These are phyloP conservation scores for Aurinia saxatilis DNA, from an alignment of 345 rosid species.

Conservation along the genomic window DNA sequence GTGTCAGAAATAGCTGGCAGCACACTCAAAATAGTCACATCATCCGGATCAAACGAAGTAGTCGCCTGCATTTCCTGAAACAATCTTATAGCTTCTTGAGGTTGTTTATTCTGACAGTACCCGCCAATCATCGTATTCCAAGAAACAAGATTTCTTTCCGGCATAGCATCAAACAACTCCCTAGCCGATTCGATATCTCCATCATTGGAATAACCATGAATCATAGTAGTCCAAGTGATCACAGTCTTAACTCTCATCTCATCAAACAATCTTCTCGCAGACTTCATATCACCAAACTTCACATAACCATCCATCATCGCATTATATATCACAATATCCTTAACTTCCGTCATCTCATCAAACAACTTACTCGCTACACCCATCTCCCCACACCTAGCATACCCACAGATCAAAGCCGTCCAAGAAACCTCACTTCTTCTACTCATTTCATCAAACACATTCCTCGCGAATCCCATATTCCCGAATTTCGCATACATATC, in stretches of 20 bases:
- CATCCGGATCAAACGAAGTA: constrained; percentile 49
- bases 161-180: constrained; percentile 60
- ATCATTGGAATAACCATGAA: constrained; percentile 51
- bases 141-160: constrained; percentile 52
- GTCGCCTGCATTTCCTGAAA: constrained; percentile 58
- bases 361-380: constrained; percentile 42
- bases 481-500: constrained; percentile 67
- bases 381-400: constrained; percentile 44
- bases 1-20: constrained; percentile 72
- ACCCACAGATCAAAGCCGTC: constrained; percentile 70
- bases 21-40: constrained; percentile 54
- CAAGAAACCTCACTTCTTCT: constrained; percentile 57
- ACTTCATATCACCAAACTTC: constrained; percentile 52
- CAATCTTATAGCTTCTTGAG: constrained; percentile 57
- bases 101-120: constrained; percentile 55
- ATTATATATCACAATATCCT: constrained; percentile 48
- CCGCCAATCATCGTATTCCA: constrained; percentile 86
- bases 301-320: constrained; percentile 63
- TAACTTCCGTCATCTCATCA: constrained; percentile 44
- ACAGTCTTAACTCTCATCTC: constrained; percentile 49
- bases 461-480: constrained; percentile 35
- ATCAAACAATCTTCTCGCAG: constrained; percentile 51
- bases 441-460: constrained; percentile 59
- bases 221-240: constrained; percentile 72
- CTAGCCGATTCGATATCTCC: constrained; percentile 50